Evolutionary conservation across 495 filamentous ascomycete genomes (phyloP), one percentile per base, ranked within the genome.

Genomic region (Evansstolkia leycettana): DNA sequence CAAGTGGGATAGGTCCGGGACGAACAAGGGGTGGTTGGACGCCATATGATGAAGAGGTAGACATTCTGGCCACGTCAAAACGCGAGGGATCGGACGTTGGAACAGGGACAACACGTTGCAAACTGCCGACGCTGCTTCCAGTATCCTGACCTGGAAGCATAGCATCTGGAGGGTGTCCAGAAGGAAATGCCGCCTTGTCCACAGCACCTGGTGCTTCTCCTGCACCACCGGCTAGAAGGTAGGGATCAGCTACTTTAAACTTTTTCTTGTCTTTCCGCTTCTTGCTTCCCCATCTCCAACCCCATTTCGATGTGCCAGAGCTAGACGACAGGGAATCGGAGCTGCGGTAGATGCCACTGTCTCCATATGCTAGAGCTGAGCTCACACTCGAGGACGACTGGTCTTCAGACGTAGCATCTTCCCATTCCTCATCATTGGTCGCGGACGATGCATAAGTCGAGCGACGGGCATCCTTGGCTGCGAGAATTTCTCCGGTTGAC

Each of bases 51-150:
- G 62, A 58, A 28, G 58, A 52, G 11, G 77, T 69, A 31, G 62
- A 64, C 12, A 67, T 52, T 7, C 53, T 48, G 15, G 51, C 57
- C 39, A 60, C 69, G 34, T 79, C 76, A 43, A 73, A 80, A 27
- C 62, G 67, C 19, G 58, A 58, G 3, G 72, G 72, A 46, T 83
- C 79, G 8, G 65, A 65, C 14, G 75, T 81, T 17, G 76, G 65
- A 25, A 78, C 46, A 7, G 80, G 75, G 58, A 64, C 52, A 49
- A 71, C 57, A 28, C 67, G 58, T 38, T 68, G 66, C 31, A 70
- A 55, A 34, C 54, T 58, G 17, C 48, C 59, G 16, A 41, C 39
- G 27, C 57, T 55, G 33, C 46, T 57, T 35, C 50, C 47, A 3
- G 45, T 38, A 30, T 37, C 41, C 9, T 51, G 36, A 12, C 48